Base-by-base conservation (phyloP, 805 yeast genomes). In the Huiozyma sinensis region DNA sequence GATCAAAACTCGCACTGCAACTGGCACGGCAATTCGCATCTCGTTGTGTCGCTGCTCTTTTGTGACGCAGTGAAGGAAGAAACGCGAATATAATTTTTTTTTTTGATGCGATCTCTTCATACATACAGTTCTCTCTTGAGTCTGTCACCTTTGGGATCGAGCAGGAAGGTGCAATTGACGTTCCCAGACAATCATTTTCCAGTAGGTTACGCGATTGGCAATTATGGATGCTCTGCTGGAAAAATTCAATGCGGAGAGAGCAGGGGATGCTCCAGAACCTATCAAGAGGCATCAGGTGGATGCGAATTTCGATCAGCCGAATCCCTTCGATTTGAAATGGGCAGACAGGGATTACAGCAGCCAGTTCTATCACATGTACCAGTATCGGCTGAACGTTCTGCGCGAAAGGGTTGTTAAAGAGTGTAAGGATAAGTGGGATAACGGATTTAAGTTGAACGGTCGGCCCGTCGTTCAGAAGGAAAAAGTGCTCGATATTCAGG, bases 321-420 rank as follows among this genome's bases (percentile, higher is more conserved):
- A 58, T 17, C 52, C 52, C 5, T 64, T 58, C 39, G 34, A 41
- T 7, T 44, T 68, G 27, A 45, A 50, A n/a, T 53, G 54, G 37
- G 54, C 57, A 11, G 56, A 60, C 3, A 61, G 81, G 35, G 61
- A 69, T 6, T 80, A 77, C 49, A 68, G 64, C 28, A 66, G 67
- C 31, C 90, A 83, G 56, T 83, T 72, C 52, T 79, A 79, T 30
- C 64, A 70, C 27, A 61, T 80, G 32, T 83, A 83, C 52, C 70
- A 65, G 44, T 63, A 69, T 46, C 67, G 90, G 30, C 63, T 79
- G n/a, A 59, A 60, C 2, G 57, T 57, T 28, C 63, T 82, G 38
- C 67, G 73, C 47, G 70, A 73, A 9, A 60, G 75, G 6, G 71
- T 78, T 0, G 55, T 64, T 39, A 67, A 67, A 34, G 65, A 67